These are phyloP conservation scores for Aspergillus nanangensis DNA, from an alignment of 495 filamentous ascomycete genomes.

Conservation along the genomic window DNA sequence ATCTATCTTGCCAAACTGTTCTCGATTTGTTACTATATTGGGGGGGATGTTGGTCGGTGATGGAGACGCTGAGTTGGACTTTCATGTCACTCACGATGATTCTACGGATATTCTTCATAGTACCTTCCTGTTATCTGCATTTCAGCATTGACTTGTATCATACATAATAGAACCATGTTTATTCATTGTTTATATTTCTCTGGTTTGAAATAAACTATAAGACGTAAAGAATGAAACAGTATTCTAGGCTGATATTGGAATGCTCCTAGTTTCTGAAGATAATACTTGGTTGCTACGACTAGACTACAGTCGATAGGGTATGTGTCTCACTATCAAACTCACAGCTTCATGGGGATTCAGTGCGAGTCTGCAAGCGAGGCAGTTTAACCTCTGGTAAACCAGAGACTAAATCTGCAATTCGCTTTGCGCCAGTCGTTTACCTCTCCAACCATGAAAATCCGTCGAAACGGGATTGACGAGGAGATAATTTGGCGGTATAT, in stretches of 20 bases:
- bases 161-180: constrained; percentile 2
- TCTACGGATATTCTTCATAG: background rate
- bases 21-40: too few relatives aligned
- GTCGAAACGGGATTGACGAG: constrained; percentile 39
- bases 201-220: too few relatives aligned
- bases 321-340: constrained; percentile 54
- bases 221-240: too few relatives aligned
- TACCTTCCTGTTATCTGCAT: constrained; percentile 3
- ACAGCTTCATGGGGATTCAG: constrained; percentile 37
- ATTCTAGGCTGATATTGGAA: too few relatives aligned
- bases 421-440: constrained; percentile 50
- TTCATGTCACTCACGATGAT: too few relatives aligned
- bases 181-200: constrained; percentile 1
- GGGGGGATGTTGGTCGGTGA: too few relatives aligned
- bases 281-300: background rate
- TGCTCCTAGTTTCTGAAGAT: too few relatives aligned
- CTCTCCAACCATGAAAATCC: constrained; percentile 42
- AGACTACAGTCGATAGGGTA: too few relatives aligned
- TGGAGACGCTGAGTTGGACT: too few relatives aligned
- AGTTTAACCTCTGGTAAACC: constrained; percentile 21
- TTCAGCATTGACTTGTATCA: constrained; percentile 1
- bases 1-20: too few relatives aligned
- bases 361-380: constrained; percentile 51
- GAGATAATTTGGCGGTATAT: constrained; percentile 43
- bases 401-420: constrained; percentile 17